A percentile compares a stretch with the other conserved stretches of the same genome.
Conservation (phyloP, 2,329 filamentous ascomycete species). For the Geosmithia morbida region DNA sequence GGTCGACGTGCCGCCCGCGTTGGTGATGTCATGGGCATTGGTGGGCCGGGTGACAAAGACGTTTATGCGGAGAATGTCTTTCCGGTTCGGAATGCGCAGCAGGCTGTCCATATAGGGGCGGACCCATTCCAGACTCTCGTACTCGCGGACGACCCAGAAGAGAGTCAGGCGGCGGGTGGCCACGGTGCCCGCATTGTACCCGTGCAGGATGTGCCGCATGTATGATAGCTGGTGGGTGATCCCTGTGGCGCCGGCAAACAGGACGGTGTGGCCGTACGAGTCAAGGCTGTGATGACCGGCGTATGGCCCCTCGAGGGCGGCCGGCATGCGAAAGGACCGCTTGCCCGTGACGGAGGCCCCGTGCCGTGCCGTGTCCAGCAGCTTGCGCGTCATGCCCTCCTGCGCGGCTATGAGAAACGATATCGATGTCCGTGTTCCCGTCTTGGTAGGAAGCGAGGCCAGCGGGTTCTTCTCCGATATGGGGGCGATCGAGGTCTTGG, state of each 20-base stretch:
- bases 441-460: slow-evolving; percentile 20
- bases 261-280: slow-evolving; percentile 82
- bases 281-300: slow-evolving; percentile 70
- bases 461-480: slow-evolving; percentile 20
- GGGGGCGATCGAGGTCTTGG: slow-evolving; percentile 25
- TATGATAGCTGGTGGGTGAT: slow-evolving; percentile 94
- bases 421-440: slow-evolving; percentile 38
- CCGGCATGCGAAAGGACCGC: slow-evolving; percentile 46
- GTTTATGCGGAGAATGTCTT: slow-evolving; percentile 72
- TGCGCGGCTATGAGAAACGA: slow-evolving; percentile 80
- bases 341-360: slow-evolving; percentile 11
- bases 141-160: slow-evolving; percentile 85
- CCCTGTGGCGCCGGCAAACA: slow-evolving; percentile 85
- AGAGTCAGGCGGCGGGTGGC: slow-evolving; percentile 72
- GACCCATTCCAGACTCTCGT: slow-evolving; percentile 85
- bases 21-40: slow-evolving; percentile 69
- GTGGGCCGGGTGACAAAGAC: slow-evolving; percentile 84
- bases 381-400: slow-evolving; percentile 72
- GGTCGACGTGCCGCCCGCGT: slow-evolving; percentile 39
- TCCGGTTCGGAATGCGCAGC: slow-evolving; percentile 63
- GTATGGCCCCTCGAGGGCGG: slow-evolving; percentile 83
- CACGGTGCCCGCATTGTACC: slow-evolving; percentile 54
- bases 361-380: slow-evolving; percentile 51
- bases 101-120: slow-evolving; percentile 69
- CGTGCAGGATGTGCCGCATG: slow-evolving; percentile 60